Evolutionary conservation across 495 filamentous ascomycete genomes (phyloP).

Genomic region (Neurospora intermedia): DNA sequence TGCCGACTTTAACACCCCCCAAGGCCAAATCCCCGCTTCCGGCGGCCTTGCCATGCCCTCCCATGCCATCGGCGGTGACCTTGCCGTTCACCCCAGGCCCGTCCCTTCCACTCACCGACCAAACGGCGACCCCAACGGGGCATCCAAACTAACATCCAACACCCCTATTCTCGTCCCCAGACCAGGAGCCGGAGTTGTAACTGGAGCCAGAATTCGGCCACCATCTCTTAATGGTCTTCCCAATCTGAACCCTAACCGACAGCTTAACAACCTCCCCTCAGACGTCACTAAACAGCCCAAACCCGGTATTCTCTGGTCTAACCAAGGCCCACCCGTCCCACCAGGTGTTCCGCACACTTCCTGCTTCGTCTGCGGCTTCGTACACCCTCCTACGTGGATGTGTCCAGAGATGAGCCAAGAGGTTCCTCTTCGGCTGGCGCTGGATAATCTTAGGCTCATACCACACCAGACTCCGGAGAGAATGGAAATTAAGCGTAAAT

Average conservation of each 20-base stretch:
- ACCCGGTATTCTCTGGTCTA: neutral
- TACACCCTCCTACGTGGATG: constrained; percentile 13
- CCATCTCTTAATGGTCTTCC: neutral
- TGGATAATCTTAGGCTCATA: constrained; percentile 10
- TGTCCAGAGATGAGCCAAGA: constrained; percentile 26
- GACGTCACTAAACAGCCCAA: neutral
- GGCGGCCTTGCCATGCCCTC: neutral
- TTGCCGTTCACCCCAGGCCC: neutral
- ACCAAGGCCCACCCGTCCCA: neutral
- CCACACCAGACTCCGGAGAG: neutral
- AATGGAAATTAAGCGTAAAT: neutral
- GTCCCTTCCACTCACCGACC: neutral
- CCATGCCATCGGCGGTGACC: neutral
- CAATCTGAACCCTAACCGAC: neutral
- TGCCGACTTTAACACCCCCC: constrained; percentile 1
- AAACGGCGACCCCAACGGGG: neutral
- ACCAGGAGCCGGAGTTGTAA: neutral
- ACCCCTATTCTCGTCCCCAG: neutral
- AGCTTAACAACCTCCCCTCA: neutral
- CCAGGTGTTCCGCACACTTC: constrained; percentile 2
- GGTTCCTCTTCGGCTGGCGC: constrained; percentile 15
- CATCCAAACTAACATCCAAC: neutral
- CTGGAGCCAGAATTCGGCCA: neutral
- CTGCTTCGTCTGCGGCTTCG: constrained; percentile 24
- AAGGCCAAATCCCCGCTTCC: neutral